Base-by-base conservation (phyloP, 2,329 filamentous ascomycete genomes). In the Fusarium sp. region DNA sequence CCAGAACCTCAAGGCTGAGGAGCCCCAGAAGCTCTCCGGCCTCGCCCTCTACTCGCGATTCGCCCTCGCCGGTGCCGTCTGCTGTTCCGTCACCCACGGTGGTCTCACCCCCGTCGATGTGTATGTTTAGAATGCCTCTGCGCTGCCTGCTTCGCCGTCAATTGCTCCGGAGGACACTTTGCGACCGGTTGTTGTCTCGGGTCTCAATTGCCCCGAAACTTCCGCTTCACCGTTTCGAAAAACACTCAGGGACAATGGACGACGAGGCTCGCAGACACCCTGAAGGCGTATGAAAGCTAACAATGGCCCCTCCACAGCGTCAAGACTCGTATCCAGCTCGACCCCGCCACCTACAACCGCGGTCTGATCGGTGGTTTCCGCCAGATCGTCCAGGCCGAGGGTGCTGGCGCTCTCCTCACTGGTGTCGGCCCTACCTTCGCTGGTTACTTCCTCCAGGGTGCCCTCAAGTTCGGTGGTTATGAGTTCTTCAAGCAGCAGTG, bases 21-120 rank as follows among this genome's bases (percentile, higher is more conserved):
- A 82, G 70, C 80, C 82, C 62, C 69, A 78, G 70, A 81, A 84
- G 81, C 81, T 83, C 68, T 80, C 79, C 71, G 86, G 85, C 73
- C 6, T 94, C 75, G 86, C 82, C 66, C 93, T 99, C 78, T 98
- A 98, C 91, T 93, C 94, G 78, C 91, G 94, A 85, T 98, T 98
- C 87, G 95, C 96, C 85, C 92, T 99, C 79, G 95, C 96, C 78
- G 96, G 96, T 86, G 96, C 96, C 78, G 87, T 98, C 88, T 98
- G 96, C 91, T 99, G 96, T 86, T 96, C 95, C 78, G 87, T 98
- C 86, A 99, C 96, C 81, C 96, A 99, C 90, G 96, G 95, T 84
- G 92, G 89, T 80, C 91, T 98, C 78, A 99, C 96, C 76, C 96
- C 96, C 81, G 94, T 99, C 84, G 96, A 99, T 93, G 96, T 99